Evolutionary conservation across 805 yeast species (phyloP), one percentile per base, ranked within the genome.

Genomic region (Starmerella stigmatis): DNA sequence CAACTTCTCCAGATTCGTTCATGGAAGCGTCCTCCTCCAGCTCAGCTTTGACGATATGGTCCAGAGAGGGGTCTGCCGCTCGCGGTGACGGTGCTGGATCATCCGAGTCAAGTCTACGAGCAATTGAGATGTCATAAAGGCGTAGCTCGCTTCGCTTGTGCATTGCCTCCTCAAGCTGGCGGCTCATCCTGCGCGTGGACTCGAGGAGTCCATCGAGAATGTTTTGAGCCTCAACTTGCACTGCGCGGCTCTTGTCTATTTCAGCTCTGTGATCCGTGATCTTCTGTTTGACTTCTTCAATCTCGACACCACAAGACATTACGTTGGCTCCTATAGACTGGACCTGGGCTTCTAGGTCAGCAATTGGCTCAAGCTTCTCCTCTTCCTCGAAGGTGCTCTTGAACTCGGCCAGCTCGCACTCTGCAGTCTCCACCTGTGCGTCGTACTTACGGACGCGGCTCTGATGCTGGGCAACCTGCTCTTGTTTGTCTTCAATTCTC

Each of bases 401-500:
- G 17, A 36, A 40, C 52, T 21, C 63, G 66, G 38, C 32, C 9
- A 46, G 20, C 37, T 44, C 53, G 15, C 33, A 22, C 31, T 50
- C 48, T 22, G 70, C 60, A 32, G 50, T 60, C 7, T 49, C 60
- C 26, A 73, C 57, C 37, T 68, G 74, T 2, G 33, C 51, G 0
- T 62, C 47, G 8, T 37, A 41, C 8, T 45, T 46, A 25, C 40
- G 30, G 10, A 33, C 27, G 17, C 39, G 37, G 22, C 49, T 46
- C 19, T 20, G 19, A 9, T 47, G 43, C 10, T 40, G 46, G 1
- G 47, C 50, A 6, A 73, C 60, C 6, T 43, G 37, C 26, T 76
- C 66, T 46, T 78, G 62, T 45, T 69, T 73, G 46, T 76, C 83
- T 25, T 72, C 73, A 5, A 79, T 69, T 12, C 77, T 41, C 35